These are phyloP conservation scores for Cyberlindnera subsufficiens DNA, from an alignment of 805 yeast species.

Conservation along the genomic window DNA sequence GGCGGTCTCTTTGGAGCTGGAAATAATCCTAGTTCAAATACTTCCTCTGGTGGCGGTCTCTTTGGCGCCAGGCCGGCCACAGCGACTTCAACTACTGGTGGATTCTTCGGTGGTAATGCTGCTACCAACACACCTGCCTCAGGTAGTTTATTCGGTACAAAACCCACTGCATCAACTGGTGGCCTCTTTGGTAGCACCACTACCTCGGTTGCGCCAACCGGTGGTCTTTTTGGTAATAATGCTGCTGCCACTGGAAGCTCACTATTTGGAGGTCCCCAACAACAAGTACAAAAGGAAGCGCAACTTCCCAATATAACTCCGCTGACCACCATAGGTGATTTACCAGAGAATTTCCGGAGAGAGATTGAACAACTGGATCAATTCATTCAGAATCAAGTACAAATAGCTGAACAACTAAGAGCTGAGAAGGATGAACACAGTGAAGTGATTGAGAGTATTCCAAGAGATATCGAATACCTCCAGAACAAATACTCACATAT, in stretches of 20 bases:
- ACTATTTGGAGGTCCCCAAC: constrained; percentile 13
- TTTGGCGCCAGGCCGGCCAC: constrained; percentile 8
- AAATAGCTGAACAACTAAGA: constrained; percentile 62
- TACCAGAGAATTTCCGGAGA: constrained; percentile 63
- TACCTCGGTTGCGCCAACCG: constrained; percentile 6
- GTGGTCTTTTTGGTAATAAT: constrained; percentile 25
- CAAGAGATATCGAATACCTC: constrained; percentile 63
- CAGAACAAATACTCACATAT: constrained; percentile 56
- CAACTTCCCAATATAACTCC: constrained; percentile 51
- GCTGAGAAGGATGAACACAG: constrained; percentile 58
- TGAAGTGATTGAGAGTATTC: constrained; percentile 61
- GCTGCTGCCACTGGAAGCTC: constrained; percentile 9
- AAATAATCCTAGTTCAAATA: background rate
- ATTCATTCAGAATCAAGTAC: constrained; percentile 68
- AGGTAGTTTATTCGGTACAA: constrained; percentile 37
- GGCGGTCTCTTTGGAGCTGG: constrained; percentile 12
- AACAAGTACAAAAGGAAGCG: constrained; percentile 24
- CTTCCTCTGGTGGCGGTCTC: constrained; percentile 4
- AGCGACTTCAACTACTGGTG: constrained; percentile 18
- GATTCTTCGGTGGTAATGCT: constrained; percentile 24
- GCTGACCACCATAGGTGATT: constrained; percentile 68
- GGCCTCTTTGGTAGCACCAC: constrained; percentile 35
- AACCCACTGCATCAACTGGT: constrained; percentile 1
- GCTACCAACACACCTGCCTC: constrained; percentile 1
- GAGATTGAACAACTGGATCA: constrained; percentile 68